Evolutionary conservation across 2,329 filamentous ascomycete genomes (phyloP).

Genomic region (Pyrenochaeta sp.): DNA sequence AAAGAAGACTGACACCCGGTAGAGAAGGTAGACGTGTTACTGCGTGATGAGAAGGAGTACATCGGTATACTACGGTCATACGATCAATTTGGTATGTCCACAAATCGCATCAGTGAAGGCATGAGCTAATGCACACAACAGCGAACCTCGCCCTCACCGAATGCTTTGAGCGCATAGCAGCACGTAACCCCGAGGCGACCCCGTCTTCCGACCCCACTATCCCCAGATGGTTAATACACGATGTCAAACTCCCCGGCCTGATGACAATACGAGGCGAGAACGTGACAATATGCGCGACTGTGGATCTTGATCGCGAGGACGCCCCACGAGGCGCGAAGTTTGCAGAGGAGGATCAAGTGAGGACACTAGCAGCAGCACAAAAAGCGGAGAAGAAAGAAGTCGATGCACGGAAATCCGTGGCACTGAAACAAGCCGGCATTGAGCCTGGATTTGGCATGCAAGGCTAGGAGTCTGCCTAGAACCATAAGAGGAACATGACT

Average conservation of each 20-base stretch:
- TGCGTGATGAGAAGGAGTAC: constrained; percentile 92
- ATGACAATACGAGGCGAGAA: constrained; percentile 96
- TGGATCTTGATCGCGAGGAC: constrained; percentile 96
- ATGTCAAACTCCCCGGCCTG: constrained; percentile 82
- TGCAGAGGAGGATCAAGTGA: constrained; percentile 73
- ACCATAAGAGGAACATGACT: constrained; percentile 6
- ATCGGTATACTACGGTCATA: constrained; percentile 92
- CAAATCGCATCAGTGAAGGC: not conserved
- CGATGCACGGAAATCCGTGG: constrained; percentile 69
- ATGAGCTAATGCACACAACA: constrained; percentile 51
- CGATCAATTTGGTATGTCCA: constrained; percentile 87
- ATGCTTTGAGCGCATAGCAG: constrained; percentile 88
- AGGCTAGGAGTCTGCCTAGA: constrained; percentile 15
- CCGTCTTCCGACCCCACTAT: constrained; percentile 26
- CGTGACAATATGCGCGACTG: constrained; percentile 92
- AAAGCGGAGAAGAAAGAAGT: constrained; percentile 73
- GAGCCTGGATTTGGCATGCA: constrained; percentile 82
- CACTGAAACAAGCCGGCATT: constrained; percentile 58
- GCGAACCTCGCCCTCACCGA: constrained; percentile 95
- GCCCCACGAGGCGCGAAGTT: constrained; percentile 76
- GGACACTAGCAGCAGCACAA: constrained; percentile 74
- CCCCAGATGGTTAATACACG: constrained; percentile 72
- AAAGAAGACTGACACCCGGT: constrained; percentile 25
- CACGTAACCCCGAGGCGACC: constrained; percentile 55
- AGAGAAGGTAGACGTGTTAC: constrained; percentile 94